Percentiles rank a stretch among this genome's conserved stretches.
Conservation (phyloP, 768 basidiomycete species). For the Lactarius trivialis region DNA sequence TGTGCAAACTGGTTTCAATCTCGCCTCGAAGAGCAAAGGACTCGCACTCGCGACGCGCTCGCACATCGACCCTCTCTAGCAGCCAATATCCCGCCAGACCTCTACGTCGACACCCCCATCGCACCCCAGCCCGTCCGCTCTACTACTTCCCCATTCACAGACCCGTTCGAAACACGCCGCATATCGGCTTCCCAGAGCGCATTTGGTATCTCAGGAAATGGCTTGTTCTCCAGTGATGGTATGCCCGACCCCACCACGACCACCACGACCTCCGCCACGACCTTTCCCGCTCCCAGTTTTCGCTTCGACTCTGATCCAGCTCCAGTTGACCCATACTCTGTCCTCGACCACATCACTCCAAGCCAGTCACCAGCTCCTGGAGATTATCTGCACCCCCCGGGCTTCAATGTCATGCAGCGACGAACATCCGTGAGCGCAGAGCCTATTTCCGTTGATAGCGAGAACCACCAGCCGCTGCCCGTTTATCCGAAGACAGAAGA, state of each 20-base stretch:
- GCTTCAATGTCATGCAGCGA: slow-evolving; percentile 76
- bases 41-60: slow-evolving; percentile 61
- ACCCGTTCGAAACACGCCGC: slow-evolving; percentile 40
- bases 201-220: slow-evolving; percentile 80
- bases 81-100: slow-evolving; percentile 48
- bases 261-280: slow-evolving; percentile 14
- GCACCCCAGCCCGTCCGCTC: slow-evolving; percentile 32
- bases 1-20: slow-evolving; percentile 93
- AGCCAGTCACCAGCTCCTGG: slow-evolving; percentile 36
- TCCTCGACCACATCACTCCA: slow-evolving; percentile 30
- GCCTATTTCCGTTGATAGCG: slow-evolving; percentile 79
- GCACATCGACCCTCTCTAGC: slow-evolving; percentile 46
- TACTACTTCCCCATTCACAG: slow-evolving; percentile 52
- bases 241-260: slow-evolving; percentile 24
- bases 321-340: slow-evolving; percentile 35
- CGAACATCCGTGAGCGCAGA: slow-evolving; percentile 95
- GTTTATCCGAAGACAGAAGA: slow-evolving; percentile 72
- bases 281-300: slow-evolving; percentile 45
- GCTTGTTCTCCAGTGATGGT: slow-evolving; percentile 50
- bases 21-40: slow-evolving; percentile 78
- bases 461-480: slow-evolving; percentile 60
- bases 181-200: slow-evolving; percentile 62
- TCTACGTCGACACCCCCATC: slow-evolving; percentile 50
- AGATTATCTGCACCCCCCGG: slow-evolving; percentile 68
- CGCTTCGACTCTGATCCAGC: slow-evolving; percentile 55